These are phyloP conservation scores for Aureobasidium namibiae DNA, from an alignment of 2,329 filamentous ascomycete species.

Conservation along the genomic window DNA sequence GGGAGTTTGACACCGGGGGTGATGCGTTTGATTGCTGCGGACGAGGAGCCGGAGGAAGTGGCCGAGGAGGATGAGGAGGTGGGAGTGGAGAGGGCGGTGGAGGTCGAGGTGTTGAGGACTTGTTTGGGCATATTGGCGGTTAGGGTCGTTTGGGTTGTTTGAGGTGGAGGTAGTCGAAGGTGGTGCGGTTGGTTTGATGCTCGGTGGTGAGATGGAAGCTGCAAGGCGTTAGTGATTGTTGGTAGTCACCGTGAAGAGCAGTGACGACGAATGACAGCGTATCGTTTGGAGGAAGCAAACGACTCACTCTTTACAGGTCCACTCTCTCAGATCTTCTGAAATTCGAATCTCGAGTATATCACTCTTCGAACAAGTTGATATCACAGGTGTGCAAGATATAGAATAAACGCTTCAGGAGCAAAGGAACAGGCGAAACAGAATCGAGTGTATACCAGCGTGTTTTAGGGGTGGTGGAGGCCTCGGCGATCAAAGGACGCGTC, in stretches of 20 bases:
- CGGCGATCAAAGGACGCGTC: not conserved
- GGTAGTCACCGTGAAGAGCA: too few species aligned
- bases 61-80: not conserved
- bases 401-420: too few species aligned
- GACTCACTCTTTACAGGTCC: too few species aligned
- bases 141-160: not conserved
- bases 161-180: not conserved
- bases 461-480: not conserved
- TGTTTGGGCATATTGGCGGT: not conserved
- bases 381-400: too few species aligned
- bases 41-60: not conserved
- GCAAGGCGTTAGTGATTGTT: too few species aligned
- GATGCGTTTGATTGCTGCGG: not conserved
- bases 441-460: not conserved
- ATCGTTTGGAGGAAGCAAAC: too few species aligned
- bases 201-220: too few species aligned
- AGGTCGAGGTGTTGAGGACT: not conserved
- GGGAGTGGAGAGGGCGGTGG: not conserved
- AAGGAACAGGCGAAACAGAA: not conserved
- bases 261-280: too few species aligned
- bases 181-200: too few species aligned
- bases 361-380: too few species aligned
- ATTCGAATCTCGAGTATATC: too few species aligned
- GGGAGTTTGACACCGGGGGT: slow-evolving; percentile 8
- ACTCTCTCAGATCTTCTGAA: too few species aligned